These are phyloP conservation scores for Botrytis sinoallii DNA, from an alignment of 2,329 filamentous ascomycete genomes.

Conservation along the genomic window DNA sequence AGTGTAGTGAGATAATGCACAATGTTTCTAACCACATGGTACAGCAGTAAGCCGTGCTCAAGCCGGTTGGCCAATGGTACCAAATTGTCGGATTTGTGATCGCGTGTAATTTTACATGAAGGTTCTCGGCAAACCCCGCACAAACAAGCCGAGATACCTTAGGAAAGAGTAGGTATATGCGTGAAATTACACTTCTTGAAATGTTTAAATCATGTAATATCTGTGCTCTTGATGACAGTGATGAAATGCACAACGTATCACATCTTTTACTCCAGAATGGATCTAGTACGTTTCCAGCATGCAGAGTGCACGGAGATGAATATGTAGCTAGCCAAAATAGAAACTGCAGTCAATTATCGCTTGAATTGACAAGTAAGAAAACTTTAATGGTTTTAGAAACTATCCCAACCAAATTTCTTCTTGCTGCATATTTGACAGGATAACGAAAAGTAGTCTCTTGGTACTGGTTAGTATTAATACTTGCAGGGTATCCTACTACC, in stretches of 20 bases:
- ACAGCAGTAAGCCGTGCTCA: not conserved
- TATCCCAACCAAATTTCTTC: not conserved
- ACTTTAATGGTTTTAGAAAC: not conserved
- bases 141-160: not conserved
- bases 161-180: not conserved
- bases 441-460: not conserved
- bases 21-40: not conserved
- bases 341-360: not conserved
- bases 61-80: not conserved
- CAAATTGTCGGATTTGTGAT: not conserved
- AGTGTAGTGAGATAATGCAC: not conserved
- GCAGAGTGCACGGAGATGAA: not conserved
- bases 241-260: slow-evolving; percentile 2
- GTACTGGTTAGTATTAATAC: not conserved
- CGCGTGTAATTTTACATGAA: not conserved
- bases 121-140: not conserved
- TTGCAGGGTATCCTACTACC: not conserved
- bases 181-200: not conserved
- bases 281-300: not conserved
- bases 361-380: not conserved
- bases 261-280: not conserved
- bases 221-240: not conserved
- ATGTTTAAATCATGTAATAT: not conserved
- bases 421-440: not conserved
- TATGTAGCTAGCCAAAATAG: not conserved